These are phyloP conservation scores for Narthecium ossifragum DNA, from an alignment of 106 monocot genomes.

Conservation along the genomic window DNA sequence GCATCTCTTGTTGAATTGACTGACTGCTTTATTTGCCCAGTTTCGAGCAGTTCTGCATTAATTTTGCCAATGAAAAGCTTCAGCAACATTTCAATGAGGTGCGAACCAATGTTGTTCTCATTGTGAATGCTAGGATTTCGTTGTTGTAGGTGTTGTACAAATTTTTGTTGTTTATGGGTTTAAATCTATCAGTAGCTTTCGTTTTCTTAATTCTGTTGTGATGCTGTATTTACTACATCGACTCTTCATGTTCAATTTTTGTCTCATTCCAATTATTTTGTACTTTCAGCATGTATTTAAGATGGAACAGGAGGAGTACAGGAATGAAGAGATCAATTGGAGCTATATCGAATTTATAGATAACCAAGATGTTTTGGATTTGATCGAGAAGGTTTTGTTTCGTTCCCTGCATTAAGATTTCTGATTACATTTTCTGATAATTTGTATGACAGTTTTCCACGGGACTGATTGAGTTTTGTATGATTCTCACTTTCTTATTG, in stretches of 20 bases:
- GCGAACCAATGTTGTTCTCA: neutral
- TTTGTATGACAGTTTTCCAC: too few relatives aligned
- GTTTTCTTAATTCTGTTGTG: too few relatives aligned
- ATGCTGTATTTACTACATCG: too few relatives aligned
- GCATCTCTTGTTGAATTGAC: conserved; percentile 6
- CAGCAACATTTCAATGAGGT: conserved; percentile 99
- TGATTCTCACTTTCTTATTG: too few relatives aligned
- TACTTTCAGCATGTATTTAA: conserved; percentile 98
- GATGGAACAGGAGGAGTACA: conserved; percentile 96
- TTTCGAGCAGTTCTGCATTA: conserved; percentile 98
- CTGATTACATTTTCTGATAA: too few relatives aligned
- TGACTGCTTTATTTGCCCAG: conserved; percentile 28
- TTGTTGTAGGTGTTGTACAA: neutral
- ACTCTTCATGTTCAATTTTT: conserved; percentile 6
- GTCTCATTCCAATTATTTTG: too few relatives aligned
- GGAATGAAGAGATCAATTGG: conserved; percentile 81
- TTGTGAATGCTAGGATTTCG: neutral
- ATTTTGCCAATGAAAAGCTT: conserved; percentile 97
- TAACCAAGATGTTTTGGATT: conserved; percentile 89
- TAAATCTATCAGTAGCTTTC: neutral
- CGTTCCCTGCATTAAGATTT: too few relatives aligned
- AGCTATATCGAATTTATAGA: conserved; percentile 96
- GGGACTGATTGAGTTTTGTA: too few relatives aligned
- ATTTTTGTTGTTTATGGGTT: neutral
- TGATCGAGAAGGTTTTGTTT: conserved; percentile 78